Conservation (phyloP, 345 rosid genomes). For the Draba incana region DNA sequence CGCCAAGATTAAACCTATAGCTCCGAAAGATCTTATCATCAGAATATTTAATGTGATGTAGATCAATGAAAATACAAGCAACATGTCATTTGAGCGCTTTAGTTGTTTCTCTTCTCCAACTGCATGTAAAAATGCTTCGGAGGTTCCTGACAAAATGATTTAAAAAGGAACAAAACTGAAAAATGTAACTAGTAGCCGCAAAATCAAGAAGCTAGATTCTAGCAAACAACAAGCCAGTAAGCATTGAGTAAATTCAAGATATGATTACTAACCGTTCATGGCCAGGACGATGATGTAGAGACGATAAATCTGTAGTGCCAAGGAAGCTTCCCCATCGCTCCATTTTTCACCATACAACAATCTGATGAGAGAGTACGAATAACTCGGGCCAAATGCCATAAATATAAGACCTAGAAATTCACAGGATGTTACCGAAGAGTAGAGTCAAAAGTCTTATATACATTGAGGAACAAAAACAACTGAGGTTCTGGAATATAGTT, state of each 20-base stretch:
- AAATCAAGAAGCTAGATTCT: not conserved
- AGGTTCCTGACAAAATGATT: constrained; percentile 64
- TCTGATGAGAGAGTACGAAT: constrained; percentile 90
- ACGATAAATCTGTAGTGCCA: constrained; percentile 79
- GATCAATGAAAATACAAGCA: constrained; percentile 73
- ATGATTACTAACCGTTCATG: constrained; percentile 65
- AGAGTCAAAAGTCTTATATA: constrained; percentile 19
- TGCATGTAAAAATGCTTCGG: constrained; percentile 94
- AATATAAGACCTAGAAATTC: constrained; percentile 64
- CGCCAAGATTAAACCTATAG: constrained; percentile 88
- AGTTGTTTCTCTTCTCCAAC: constrained; percentile 83
- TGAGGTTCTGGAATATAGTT: constrained; percentile 2
- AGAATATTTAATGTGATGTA: constrained; percentile 64
- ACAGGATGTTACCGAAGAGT: constrained; percentile 1
- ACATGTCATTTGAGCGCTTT: constrained; percentile 71
- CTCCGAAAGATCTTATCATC: constrained; percentile 75
- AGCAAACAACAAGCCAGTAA: not conserved
- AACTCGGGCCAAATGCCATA: constrained; percentile 97
- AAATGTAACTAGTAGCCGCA: not conserved
- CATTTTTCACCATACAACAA: constrained; percentile 85
- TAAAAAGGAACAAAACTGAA: not conserved
- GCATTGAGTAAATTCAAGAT: not conserved
- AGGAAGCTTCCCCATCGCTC: constrained; percentile 96
- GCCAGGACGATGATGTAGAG: constrained; percentile 78
- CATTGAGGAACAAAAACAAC: constrained; percentile 16